Evolutionary conservation across 2,329 filamentous ascomycete species (phyloP), one percentile per base, ranked within the genome.

Genomic region (Penicillium expansum): DNA sequence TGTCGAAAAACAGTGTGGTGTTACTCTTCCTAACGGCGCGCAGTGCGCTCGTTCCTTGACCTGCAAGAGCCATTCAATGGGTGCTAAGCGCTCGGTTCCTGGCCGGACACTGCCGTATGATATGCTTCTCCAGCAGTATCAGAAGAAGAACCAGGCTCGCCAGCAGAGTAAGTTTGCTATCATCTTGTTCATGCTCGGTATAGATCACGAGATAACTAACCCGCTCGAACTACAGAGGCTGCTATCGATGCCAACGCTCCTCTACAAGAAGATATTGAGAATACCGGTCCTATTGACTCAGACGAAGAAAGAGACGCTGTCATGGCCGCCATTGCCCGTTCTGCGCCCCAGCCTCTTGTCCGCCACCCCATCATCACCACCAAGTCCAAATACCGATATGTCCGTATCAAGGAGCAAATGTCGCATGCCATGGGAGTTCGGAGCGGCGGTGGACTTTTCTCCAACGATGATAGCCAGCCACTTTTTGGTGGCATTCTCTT

Each of bases 111-210:
- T 96, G 58, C 92, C 92, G 1, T 97, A 97, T 70, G 92, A 96
- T 73, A 94, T 96, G 88, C 79, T 97, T 38, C 82, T 97, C 37
- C 87, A 89, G 14, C 88, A 89, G 8, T 94, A 94, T 69, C 90
- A 94, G 74, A 97, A 97, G 82, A 97, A 97, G 81, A 99, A 99
- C 68, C 94, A 97, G 74, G 94, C 94, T 22, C 96, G 96, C 70
- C 91, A 96, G 78, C 94, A 97, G 75, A 96, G 91, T 92, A 81
- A 13, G 52, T 77, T 88, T 83, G 42, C 29, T 41, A 3, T 43
- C 32, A 39, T 59, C 59, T 18, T 24, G 16, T 45, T 59, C 4
- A 45, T 29, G 13, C 9, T 22, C 10, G 6, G 4, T 50, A 13
- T 49, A 41, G 24, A 20, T 82, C 48, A 45, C 24, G 10, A 54